Evolutionary conservation across 441 rosid species (phyloP).

Genomic region (Theobroma grandiflorum): DNA sequence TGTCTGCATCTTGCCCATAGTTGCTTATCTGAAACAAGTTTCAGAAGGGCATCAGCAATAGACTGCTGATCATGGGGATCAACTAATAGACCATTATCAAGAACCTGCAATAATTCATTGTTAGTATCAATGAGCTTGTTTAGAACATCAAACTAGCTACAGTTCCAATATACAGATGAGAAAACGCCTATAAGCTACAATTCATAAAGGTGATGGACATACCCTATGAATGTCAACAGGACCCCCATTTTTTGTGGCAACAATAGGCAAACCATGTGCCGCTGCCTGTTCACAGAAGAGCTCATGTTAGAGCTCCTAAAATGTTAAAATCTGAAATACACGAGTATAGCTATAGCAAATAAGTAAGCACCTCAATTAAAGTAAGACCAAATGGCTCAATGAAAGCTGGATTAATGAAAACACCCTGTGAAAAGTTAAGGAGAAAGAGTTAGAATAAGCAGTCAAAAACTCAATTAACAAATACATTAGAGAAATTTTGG

Average conservation of each 20-base stretch:
- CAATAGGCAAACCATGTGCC: slow-evolving; percentile 90
- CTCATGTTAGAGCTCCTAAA: background rate
- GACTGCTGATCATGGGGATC: slow-evolving; percentile 92
- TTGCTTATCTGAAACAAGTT: slow-evolving; percentile 85
- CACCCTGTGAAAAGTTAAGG: slow-evolving; percentile 61
- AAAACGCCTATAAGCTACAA: slow-evolving; percentile 19
- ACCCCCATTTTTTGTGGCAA: slow-evolving; percentile 95
- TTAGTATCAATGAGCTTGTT: slow-evolving; percentile 23
- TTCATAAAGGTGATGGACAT: slow-evolving; percentile 16
- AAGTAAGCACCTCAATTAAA: slow-evolving; percentile 71
- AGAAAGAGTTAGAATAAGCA: background rate
- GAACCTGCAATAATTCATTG: slow-evolving; percentile 57
- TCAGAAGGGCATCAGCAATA: slow-evolving; percentile 86
- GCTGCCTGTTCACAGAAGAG: slow-evolving; percentile 70
- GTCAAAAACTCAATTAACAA: background rate
- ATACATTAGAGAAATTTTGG: background rate
- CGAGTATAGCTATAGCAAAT: background rate
- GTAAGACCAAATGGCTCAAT: slow-evolving; percentile 96
- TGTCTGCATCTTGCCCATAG: slow-evolving; percentile 91
- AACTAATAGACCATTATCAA: slow-evolving; percentile 89
- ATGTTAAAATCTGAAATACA: slow-evolving; percentile 3
- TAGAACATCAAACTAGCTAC: slow-evolving; percentile 12
- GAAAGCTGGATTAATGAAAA: slow-evolving; percentile 92
- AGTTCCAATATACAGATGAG: background rate
- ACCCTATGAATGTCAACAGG: slow-evolving; percentile 93